Base-by-base conservation (phyloP, 164 flowering plant species). In the Tinospora cordifolia region DNA sequence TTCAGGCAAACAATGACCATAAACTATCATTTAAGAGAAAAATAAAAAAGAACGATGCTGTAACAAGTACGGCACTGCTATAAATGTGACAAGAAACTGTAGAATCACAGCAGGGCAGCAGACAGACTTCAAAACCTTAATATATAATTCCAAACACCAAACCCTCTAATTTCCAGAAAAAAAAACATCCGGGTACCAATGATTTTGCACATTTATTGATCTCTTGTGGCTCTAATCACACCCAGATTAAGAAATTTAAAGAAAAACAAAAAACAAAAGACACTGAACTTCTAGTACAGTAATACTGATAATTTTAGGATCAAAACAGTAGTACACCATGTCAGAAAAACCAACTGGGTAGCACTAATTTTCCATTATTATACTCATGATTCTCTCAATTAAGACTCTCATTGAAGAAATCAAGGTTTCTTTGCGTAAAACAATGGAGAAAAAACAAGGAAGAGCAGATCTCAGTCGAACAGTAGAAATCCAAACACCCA, bases 401-500 rank as follows among this genome's bases (percentile, higher is more conserved):
- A 41, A 41, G 13, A 41, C 1, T 11, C 46, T 3, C 46, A 41
- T 8, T 41, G 9, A 41, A 41, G 46, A 41, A 12, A 41, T 41
- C 13, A 41, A 11, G 46, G 46, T 41, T 41, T 41, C 8, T 41
- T 41, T 41, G 9, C 8, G 9, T 8, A 8, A 8, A 41, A 41
- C 3, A 8, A 30, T 30, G 36, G 36, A 30, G 36, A 30, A 30
- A 30, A 30, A 30, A 30, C 36, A 30, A 30, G 36, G 36, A 30
- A 30, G 36, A 30, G 1, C 46, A 41, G 46, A 41, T 41, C 46
- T 41, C 46, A 41, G 4, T 4, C 2, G 58, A 49, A 1, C 19
- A 11, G 0, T 15, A 71, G 47, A 71, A 30, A 11, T 25, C 36
- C 14, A 40, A 71, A 63, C 47, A 62, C 67, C 72, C 57, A 63